Base-by-base conservation (phyloP, 106 monocot genomes). In the Iris macrosiphon region DNA sequence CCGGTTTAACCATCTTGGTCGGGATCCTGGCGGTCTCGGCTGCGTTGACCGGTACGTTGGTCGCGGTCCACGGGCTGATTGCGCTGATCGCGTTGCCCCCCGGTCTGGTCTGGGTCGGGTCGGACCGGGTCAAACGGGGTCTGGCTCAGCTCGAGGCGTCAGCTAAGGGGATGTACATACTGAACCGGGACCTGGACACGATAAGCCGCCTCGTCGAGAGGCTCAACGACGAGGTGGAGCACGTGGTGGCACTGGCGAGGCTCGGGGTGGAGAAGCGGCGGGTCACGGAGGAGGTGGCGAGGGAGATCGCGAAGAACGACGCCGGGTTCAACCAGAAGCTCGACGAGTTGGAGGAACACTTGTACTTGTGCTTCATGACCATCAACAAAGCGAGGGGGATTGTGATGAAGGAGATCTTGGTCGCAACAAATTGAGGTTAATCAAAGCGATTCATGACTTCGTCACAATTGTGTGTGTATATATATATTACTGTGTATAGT, bases 301-400 rank as follows among this genome's bases (percentile, higher is more conserved):
- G 68, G 57, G 77, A 78, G 67, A 40, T 90, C 12, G 19, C 35
- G 77, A 84, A 57, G 74, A 78, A 65, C 7, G 71, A 72, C 20
- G 61, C 27, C 11, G 64, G 54, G 45, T 81, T 90, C 42, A 65
- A 34, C 25, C 71, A 55, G 61, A 74, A 80, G 64, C 35, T 90
- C 52, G 84, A 84, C 19, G 89, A 90, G 42, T 55, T 90, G n/a
- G 84, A 90, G 58, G 84, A 90, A 58, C 84, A 90, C 52, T 35
- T 90, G 59, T 75, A 61, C 60, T 62, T 90, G 6, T 90, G 80
- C 67, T 84, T 84, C 61, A 48, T 84, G 67, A 90, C 89, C 27
- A 84, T 81, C 13, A 90, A 90, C 45, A 77, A 70, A 60, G 80
- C 78, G 0, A 74, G 89, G 42, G 75, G 49, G 55, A 58, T 81